Evolutionary conservation across 768 basidiomycete species (phyloP).

Genomic region (Cystofilobasidium capitatum): DNA sequence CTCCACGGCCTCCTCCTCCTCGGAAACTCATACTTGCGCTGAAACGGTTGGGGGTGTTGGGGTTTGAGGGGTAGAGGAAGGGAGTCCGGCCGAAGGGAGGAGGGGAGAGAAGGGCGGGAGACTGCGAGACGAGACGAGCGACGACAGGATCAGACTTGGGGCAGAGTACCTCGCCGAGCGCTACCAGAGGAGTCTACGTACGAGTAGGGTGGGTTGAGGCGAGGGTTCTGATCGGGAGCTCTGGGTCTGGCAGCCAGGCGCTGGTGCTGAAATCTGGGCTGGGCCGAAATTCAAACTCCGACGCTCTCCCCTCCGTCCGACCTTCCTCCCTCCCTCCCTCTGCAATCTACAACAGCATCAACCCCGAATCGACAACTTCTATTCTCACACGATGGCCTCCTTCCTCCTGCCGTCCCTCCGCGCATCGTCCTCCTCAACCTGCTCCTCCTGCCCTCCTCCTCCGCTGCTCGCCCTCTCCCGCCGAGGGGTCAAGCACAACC

Average conservation of each 20-base stretch:
- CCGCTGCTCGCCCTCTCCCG: neutral
- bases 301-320: neutral
- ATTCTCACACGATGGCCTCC: neutral
- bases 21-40: constrained; percentile 28
- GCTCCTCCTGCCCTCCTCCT: neutral
- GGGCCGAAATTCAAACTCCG: neutral
- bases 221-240: neutral
- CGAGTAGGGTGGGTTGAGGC: neutral
- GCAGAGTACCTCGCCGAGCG: neutral
- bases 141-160: neutral
- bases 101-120: neutral
- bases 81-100: neutral
- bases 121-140: neutral
- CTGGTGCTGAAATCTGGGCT: too few species aligned
- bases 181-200: neutral
- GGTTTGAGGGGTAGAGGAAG: neutral
- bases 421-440: neutral
- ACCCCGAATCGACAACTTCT: too few species aligned
- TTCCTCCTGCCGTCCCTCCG: constrained; percentile 8
- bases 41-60: neutral
- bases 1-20: constrained; percentile 33
- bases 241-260: neutral
- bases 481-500: neutral
- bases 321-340: neutral
- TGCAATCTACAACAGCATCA: too few species aligned